These are phyloP conservation scores for Domatiomyces globalis DNA, from an alignment of 2,329 filamentous ascomycete species.

Conservation along the genomic window DNA sequence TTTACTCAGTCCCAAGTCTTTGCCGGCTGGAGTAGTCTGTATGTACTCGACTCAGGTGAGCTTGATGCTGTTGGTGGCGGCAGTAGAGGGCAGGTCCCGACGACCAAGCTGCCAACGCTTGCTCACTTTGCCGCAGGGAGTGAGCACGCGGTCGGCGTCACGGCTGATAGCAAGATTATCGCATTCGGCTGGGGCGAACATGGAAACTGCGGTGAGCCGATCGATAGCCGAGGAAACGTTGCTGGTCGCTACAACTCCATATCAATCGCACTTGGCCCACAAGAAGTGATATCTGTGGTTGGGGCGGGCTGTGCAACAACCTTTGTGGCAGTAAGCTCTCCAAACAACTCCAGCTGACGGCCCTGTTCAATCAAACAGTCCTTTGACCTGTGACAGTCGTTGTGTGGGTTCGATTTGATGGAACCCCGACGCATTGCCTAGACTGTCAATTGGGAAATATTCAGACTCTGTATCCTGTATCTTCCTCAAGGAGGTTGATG, in stretches of 20 bases:
- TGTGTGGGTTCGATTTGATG: slow-evolving; percentile 33
- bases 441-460: slow-evolving; percentile 9
- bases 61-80: slow-evolving; percentile 60
- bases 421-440: slow-evolving; percentile 10
- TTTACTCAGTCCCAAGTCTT: slow-evolving; percentile 52
- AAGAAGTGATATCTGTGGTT: slow-evolving; percentile 43
- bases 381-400: slow-evolving; percentile 34
- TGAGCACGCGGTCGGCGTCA: slow-evolving; percentile 70
- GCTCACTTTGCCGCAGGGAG: slow-evolving; percentile 64
- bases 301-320: slow-evolving; percentile 86
- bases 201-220: slow-evolving; percentile 72
- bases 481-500: slow-evolving; percentile 21
- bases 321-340: slow-evolving; percentile 44
- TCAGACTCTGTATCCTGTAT: slow-evolving; percentile 25
- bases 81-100: slow-evolving; percentile 69
- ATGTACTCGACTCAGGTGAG: slow-evolving; percentile 43
- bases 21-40: slow-evolving; percentile 72
- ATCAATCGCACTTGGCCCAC: slow-evolving; percentile 25
- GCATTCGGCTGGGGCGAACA: slow-evolving; percentile 97
- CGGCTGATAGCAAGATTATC: slow-evolving; percentile 50
- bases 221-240: slow-evolving; percentile 49
- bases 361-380: slow-evolving; percentile 29
- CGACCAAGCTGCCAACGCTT: slow-evolving; percentile 44
- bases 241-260: slow-evolving; percentile 51
- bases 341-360: background rate